Evolutionary conservation across 2,329 filamentous ascomycete species (phyloP), one percentile per base, ranked within the genome.

Genomic region (Xylaria sp.): DNA sequence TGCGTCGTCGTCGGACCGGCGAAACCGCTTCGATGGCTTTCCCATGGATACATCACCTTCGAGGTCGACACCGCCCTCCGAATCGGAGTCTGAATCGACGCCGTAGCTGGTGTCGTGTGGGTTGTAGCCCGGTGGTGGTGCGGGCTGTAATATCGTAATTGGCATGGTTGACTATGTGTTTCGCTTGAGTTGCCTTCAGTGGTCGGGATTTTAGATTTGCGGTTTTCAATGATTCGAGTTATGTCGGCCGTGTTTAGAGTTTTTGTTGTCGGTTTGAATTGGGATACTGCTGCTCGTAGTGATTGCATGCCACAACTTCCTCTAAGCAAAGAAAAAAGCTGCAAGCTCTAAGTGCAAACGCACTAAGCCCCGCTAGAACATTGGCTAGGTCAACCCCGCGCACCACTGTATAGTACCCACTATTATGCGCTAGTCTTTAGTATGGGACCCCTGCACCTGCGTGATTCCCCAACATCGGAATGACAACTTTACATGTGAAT

Each of bases 41-140:
- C 64, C 72, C 83, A 86, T 86, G 60, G 82, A 76, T 59, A 84
- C 73, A 71, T 85, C 81, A 64, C 82, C 81, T 36, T 83, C 79
- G 6, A 85, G 71, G 60, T 84, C 82, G 17, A 77, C 84, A 54
- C 83, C 84, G 67, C 82, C 84, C 38, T 81, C 81, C n/a, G 70
- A 71, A 65, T 84, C 83, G 0, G 81, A 78, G 49, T 78, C 74
- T 6, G 74, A 75, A 62, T 74, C 72, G 53, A 40, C 40, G 54
- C 20, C 61, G 57, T 72, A 66, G 9, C 15, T 58, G 17, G 36
- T 61, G 61, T 72, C 57, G 62, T 68, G 40, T 4, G 63, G 60
- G 20, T 59, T 60, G 57, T 70, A 68, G 23, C 65, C 61, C 36
- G 74, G 72, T 6, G 72, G 66, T 7, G 67, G 72, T 6, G 71